phyloP scores from a whole-genome alignment of 306 rosid genomes.

The Boehmeria nivea region DNA sequence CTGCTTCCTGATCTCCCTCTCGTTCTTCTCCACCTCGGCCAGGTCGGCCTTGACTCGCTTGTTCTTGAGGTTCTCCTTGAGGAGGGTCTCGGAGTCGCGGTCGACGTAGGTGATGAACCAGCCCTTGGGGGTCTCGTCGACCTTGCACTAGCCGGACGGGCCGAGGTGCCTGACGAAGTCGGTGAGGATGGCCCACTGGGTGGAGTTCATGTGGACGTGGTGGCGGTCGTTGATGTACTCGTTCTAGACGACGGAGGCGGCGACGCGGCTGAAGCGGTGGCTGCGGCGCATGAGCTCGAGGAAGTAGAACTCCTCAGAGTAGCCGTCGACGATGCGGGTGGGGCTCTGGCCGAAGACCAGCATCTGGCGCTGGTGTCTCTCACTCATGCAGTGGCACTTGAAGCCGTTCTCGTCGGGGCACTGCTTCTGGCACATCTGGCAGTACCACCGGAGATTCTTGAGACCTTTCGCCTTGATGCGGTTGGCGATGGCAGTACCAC shows the following conservation, averaged over 20 bases:
- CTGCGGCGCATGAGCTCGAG: conserved; percentile 86
- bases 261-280: conserved; percentile 82
- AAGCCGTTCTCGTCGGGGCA: conserved; percentile 94
- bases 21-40: conserved; percentile 69
- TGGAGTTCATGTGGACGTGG: conserved; percentile 86
- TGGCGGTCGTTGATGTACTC: conserved; percentile 79
- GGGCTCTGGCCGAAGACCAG: conserved; percentile 77
- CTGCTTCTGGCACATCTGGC: conserved; percentile 99
- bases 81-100: conserved; percentile 69
- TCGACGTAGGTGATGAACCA: conserved; percentile 88
- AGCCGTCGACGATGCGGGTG: conserved; percentile 63
- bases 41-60: conserved; percentile 60
- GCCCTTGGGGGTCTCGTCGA: conserved; percentile 92
- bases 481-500: conserved; percentile 96
- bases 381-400: conserved; percentile 93
- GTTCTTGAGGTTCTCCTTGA: conserved; percentile 74
- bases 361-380: conserved; percentile 95
- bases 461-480: conserved; percentile 88
- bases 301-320: conserved; percentile 78
- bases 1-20: conserved; percentile 64
- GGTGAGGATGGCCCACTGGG: conserved; percentile 73
- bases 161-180: conserved; percentile 86
- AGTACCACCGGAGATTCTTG: conserved; percentile 93
- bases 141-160: conserved; percentile 72
- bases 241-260: conserved; percentile 86